These are phyloP conservation scores for Rhizophlyctis rosea DNA, from an alignment of 192 early-diverging fungal genomes.

Conservation along the genomic window DNA sequence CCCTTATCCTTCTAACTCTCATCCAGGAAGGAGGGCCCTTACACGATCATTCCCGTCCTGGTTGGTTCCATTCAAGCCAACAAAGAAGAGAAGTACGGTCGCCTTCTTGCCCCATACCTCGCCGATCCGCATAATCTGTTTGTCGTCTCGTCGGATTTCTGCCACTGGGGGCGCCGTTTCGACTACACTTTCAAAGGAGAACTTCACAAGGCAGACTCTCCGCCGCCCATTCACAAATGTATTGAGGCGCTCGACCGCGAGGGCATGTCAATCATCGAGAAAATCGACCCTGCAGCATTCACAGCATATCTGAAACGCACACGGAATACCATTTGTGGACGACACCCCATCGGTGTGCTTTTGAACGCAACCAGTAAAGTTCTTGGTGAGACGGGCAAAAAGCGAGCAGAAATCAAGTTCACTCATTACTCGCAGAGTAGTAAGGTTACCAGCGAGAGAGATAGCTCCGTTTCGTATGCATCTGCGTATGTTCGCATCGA, in stretches of 20 bases:
- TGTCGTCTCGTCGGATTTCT: slow-evolving; percentile 96
- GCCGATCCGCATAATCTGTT: slow-evolving; percentile 69
- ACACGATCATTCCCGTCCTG: slow-evolving; percentile 81
- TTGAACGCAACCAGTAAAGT: slow-evolving; percentile 58
- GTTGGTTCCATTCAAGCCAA: slow-evolving; percentile 69
- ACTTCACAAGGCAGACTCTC: slow-evolving; percentile 1
- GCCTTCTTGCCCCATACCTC: slow-evolving; percentile 73
- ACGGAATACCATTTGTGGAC: slow-evolving; percentile 92
- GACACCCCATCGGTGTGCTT: slow-evolving; percentile 84
- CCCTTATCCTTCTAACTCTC: background rate
- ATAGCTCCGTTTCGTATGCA: slow-evolving; percentile 80
- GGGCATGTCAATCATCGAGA: slow-evolving; percentile 78
- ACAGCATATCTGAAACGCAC: slow-evolving; percentile 69
- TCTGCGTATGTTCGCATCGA: slow-evolving; percentile 55
- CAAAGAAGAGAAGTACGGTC: slow-evolving; percentile 66
- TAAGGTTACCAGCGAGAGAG: slow-evolving; percentile 45
- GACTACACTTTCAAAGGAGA: slow-evolving; percentile 65
- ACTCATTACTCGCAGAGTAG: slow-evolving; percentile 86
- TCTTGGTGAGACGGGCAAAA: slow-evolving; percentile 6
- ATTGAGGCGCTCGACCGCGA: slow-evolving; percentile 77
- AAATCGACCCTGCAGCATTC: slow-evolving; percentile 58
- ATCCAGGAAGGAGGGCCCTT: slow-evolving; percentile 8
- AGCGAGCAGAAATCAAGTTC: slow-evolving; percentile 55
- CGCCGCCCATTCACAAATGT: slow-evolving; percentile 66
- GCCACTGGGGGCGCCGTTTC: slow-evolving; percentile 94